phyloP scores from a whole-genome alignment of 805 yeast species.

The Ogataea sp. region DNA sequence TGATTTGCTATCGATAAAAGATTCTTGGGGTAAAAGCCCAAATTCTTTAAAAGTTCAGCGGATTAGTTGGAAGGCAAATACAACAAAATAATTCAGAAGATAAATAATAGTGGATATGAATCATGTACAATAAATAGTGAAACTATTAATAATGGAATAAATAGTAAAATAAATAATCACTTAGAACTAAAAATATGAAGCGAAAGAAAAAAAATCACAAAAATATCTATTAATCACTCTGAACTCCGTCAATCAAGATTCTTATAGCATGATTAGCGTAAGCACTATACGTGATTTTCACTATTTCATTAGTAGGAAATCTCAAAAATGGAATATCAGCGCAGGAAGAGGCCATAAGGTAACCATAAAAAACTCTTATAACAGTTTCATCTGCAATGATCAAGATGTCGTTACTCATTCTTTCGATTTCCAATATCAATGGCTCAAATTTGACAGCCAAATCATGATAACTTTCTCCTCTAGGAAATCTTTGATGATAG shows the following conservation, averaged over 20 bases:
- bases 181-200: too few relatives aligned
- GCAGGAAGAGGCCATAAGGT: constrained; percentile 86
- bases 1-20: constrained; percentile 46
- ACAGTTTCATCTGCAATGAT: constrained; percentile 93
- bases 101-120: not conserved
- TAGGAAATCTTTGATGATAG: constrained; percentile 84
- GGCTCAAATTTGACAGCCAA: constrained; percentile 93
- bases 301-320: constrained; percentile 76
- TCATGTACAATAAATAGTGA: too few relatives aligned
- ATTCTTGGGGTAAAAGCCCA: constrained; percentile 31
- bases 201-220: not conserved
- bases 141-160: too few relatives aligned
- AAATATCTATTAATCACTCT: constrained; percentile 2
- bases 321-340: constrained; percentile 73
- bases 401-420: constrained; percentile 79
- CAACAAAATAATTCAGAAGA: not conserved
- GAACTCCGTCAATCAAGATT: constrained; percentile 30
- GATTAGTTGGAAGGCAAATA: constrained; percentile 14
- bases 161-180: too few relatives aligned
- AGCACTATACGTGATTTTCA: constrained; percentile 83
- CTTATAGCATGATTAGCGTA: constrained; percentile 64
- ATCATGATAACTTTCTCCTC: constrained; percentile 95
- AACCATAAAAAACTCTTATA: constrained; percentile 84
- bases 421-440: constrained; percentile 84
- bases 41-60: constrained; percentile 16